These are phyloP conservation scores for Komagataella kurtzmanii DNA, from an alignment of 805 yeast species.

Conservation along the genomic window DNA sequence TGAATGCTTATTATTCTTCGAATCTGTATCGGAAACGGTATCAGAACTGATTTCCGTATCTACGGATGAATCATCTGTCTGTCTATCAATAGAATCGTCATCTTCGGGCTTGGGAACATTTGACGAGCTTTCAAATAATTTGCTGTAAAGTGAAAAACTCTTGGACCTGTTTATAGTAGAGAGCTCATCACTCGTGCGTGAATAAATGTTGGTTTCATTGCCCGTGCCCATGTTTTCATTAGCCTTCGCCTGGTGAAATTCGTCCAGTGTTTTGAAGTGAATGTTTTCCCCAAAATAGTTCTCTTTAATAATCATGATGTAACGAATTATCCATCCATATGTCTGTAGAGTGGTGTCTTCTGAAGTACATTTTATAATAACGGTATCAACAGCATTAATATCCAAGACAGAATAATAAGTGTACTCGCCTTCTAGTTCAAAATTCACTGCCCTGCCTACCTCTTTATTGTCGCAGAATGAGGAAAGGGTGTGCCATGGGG, in stretches of 20 bases:
- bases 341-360: conserved; percentile 54
- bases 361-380: conserved; percentile 52
- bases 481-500: conserved; percentile 84
- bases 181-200: not conserved
- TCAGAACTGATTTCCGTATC: not conserved
- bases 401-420: conserved; percentile 45
- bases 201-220: too few relatives aligned
- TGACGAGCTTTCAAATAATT: not conserved
- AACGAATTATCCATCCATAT: conserved; percentile 70
- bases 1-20: conserved; percentile 8
- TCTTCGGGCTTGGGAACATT: not conserved
- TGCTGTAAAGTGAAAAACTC: not conserved
- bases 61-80: not conserved
- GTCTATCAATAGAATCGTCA: not conserved
- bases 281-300: conserved; percentile 82
- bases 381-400: conserved; percentile 54
- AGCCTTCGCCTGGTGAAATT: conserved; percentile 22
- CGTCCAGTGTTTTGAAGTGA: conserved; percentile 81
- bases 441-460: conserved; percentile 56
- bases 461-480: conserved; percentile 51
- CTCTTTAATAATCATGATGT: conserved; percentile 63
- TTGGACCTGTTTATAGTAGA: not conserved
- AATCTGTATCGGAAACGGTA: not conserved
- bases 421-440: conserved; percentile 52
- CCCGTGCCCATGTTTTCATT: not conserved